Conservation (phyloP, 2,329 filamentous ascomycete species). For the Paracamarosporium sp. region DNA sequence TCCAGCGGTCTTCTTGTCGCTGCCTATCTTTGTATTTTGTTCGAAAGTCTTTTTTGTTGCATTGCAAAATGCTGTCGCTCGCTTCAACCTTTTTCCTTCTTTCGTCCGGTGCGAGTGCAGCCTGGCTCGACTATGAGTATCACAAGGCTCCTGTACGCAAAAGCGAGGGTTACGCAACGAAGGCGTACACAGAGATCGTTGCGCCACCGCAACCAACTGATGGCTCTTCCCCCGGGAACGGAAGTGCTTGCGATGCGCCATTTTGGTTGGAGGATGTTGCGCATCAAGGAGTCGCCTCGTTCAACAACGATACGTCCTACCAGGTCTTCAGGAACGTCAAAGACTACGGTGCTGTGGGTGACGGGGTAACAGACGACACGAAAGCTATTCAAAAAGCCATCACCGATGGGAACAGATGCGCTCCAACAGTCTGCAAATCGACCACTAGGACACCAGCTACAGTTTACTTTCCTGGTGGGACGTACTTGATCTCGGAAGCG, state of each 20-base stretch:
- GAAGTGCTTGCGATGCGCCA: conserved; percentile 23
- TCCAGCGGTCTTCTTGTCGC: neutral
- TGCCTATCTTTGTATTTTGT: neutral
- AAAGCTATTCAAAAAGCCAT: conserved; percentile 59
- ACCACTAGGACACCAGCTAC: conserved; percentile 61
- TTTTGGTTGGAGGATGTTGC: conserved; percentile 53
- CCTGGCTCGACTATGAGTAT: conserved; percentile 3
- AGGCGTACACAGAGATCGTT: conserved; percentile 11
- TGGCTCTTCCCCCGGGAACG: conserved; percentile 4
- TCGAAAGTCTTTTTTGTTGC: neutral
- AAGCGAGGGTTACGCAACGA: neutral
- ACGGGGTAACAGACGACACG: conserved; percentile 54
- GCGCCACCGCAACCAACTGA: conserved; percentile 20
- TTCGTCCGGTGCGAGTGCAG: conserved; percentile 1
- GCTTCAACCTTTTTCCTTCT: conserved; percentile 5
- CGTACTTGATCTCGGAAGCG: conserved; percentile 62
- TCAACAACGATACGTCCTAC: conserved; percentile 40
- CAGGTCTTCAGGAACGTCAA: conserved; percentile 51
- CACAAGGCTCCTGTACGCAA: conserved; percentile 2
- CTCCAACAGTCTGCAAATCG: conserved; percentile 48
- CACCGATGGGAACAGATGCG: conserved; percentile 49
- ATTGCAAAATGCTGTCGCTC: conserved; percentile 6
- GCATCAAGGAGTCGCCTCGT: conserved; percentile 49
- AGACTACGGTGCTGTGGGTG: conserved; percentile 49
- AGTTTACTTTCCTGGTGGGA: conserved; percentile 66